Evolutionary conservation across 441 rosid genomes (phyloP), one percentile per base, ranked within the genome.

Genomic region (Pelargonium cotyledonis): DNA sequence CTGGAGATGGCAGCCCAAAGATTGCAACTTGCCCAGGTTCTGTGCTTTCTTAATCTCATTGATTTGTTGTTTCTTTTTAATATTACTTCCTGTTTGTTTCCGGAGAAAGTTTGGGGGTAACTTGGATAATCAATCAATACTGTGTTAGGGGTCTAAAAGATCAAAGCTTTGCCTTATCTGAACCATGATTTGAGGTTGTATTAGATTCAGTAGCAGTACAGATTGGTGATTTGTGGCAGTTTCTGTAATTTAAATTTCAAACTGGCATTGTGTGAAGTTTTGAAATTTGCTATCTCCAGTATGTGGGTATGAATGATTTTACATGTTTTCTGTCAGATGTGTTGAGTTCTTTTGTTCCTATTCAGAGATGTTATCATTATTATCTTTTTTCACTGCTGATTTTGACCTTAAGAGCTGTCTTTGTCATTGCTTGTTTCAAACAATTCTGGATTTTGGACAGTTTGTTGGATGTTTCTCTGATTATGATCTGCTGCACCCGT

Each of bases 1-100:
- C 63, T 95, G 98, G 99, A 80, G 99, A 38, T 95, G 99, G 99
- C 99, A 90, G 75, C 98, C 99, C 46, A 78, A 67, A 23, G 81
- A 68, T 44, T 95, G 99, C 72, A 72, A 85, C 83, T 80, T 95
- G 84, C 99, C 99, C 76, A 89, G 96, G 98, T 88, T 58, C 3
- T 43, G 23, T 47, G 19, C 0, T 15, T 41, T 67, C 64, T n/a
- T 12, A 21, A 8, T 49, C 44, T 6, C 46, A 6, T 7, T 60
- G 23, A 3, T 51, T 43, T 68, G 62, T 35, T 66, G 61, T 68
- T 73, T 51, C 35, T 3, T 69, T 43, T 53, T 10, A 44, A 63
- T 67, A 5, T 35, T 35, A 35, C 40, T 35, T 35, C 1, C 40
- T 35, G 40, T 35, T 35, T 35, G 40, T 35, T 35, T 35, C 40